Percentiles rank a stretch among this genome's conserved stretches.
These are phyloP conservation scores for Vaccinium myrtillus DNA, from an alignment of 148 eudicot species.

Conservation along the genomic window DNA sequence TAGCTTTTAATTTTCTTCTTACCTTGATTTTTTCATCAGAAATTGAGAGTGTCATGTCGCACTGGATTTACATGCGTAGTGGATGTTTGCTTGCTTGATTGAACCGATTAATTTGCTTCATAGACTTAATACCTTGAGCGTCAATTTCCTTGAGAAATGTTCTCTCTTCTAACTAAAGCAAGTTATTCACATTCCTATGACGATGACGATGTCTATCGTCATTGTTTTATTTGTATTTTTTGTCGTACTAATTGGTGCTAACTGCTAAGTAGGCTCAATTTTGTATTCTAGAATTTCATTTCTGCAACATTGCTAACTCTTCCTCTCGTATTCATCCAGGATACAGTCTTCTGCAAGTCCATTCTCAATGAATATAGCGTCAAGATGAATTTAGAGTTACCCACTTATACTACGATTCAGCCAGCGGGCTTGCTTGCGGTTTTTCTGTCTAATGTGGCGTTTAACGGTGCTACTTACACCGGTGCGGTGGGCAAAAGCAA, in stretches of 20 bases:
- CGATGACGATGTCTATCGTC: background rate
- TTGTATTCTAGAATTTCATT: background rate
- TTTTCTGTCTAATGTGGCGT: conserved; percentile 44
- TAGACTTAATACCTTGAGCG: background rate
- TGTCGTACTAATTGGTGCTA: background rate
- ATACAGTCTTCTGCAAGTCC: conserved; percentile 54
- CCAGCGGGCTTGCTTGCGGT: conserved; percentile 29
- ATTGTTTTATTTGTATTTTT: background rate
- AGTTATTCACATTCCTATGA: background rate
- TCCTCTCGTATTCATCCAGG: conserved; percentile 29
- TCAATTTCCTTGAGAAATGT: background rate
- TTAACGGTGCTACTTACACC: conserved; percentile 45
- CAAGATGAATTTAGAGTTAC: conserved; percentile 43
- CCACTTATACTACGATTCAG: conserved; percentile 43
- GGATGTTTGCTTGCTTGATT: background rate
- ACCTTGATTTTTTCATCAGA: background rate
- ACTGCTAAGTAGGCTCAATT: background rate
- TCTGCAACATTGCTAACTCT: background rate
- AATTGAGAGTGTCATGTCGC: background rate
- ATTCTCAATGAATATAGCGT: conserved; percentile 60
- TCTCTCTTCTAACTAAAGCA: background rate
- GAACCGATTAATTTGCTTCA: background rate
- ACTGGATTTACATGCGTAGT: background rate
- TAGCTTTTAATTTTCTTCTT: background rate
- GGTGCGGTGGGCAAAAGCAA: conserved; percentile 50